Evolutionary conservation across 2,329 filamentous ascomycete genomes (phyloP), one percentile per base, ranked within the genome.

Genomic region (Thelonectria rubi): DNA sequence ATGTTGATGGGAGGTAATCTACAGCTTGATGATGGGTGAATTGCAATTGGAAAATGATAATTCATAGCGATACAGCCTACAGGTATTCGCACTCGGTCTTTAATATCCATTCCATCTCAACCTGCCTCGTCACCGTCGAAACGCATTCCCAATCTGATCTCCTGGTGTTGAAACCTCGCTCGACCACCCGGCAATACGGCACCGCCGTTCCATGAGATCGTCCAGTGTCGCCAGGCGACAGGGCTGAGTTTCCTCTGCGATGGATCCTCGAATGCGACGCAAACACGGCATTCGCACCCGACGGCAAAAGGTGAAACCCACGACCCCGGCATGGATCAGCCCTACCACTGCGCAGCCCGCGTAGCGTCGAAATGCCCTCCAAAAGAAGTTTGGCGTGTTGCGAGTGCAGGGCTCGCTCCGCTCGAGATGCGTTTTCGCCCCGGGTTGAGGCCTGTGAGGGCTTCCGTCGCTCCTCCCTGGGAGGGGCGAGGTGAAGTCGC

Each of bases 311-410:
- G 14, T 48, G 21, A 43, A 17, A 24, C 21, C 45, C 6, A 9
- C 26, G 42, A 24, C 26, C 15, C 14, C 42, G 42, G 34, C 40
- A 26, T 47, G 17, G 15, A 40, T 21, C 53, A 48, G 45, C 53
- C 42, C 18, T 52, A 26, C 37, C 5, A 6, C 32, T 11, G 2
- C 34, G 11, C 12, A 6, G 15, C 12, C 34, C 11, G 14, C 7
- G 24, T 47, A 55, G 53, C 55, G 61, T 52, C 63, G 63, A 69
- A 63, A 59, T 62, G 59, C 51, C 48, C 61, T 17, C 66, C 57
- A 18, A 50, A 63, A 64, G 15, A 1, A 24, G 58, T 15, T 37
- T 45, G 52, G 53, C 17, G 43, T 21, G 24, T 1, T 39, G 34
- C 24, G 15, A 21, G 17, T 43, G 14, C 17, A 20, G 45, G 42